These are phyloP conservation scores for Coccomyxa sp. DNA, from an alignment of 139 green algal species.

Conservation along the genomic window DNA sequence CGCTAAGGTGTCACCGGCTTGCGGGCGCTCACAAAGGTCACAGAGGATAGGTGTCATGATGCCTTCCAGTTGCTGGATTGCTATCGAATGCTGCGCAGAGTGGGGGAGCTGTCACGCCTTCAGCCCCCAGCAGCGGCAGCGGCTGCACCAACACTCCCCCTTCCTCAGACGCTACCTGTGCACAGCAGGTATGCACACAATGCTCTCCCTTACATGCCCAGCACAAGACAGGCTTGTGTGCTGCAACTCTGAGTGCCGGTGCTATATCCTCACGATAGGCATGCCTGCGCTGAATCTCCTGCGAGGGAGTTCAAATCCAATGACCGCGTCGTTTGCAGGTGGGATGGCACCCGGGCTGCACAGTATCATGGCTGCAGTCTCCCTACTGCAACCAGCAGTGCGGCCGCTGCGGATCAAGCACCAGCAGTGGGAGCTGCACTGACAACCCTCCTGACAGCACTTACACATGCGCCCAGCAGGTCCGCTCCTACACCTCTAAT, in stretches of 20 bases:
- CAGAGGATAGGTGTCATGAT: too few relatives aligned
- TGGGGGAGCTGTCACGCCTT: not conserved
- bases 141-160: not conserved
- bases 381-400: not conserved
- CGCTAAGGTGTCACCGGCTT: too few relatives aligned
- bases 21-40: too few relatives aligned
- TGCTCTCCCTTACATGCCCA: too few relatives aligned
- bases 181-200: not conserved
- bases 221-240: too few relatives aligned
- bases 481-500: not conserved
- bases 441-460: not conserved
- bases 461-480: not conserved
- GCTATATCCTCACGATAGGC: too few relatives aligned
- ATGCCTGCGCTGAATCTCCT: too few relatives aligned
- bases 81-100: too few relatives aligned
- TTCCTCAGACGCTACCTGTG: not conserved
- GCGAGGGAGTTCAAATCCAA: not conserved
- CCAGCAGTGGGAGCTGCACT: not conserved
- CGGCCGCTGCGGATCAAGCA: not conserved
- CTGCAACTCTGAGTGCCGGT: too few relatives aligned
- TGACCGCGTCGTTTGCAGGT: not conserved
- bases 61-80: too few relatives aligned
- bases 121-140: not conserved
- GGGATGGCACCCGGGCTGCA: not conserved
- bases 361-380: not conserved